These are phyloP conservation scores for Teratosphaeria zuluensis DNA, from an alignment of 2,329 filamentous ascomycete species.

Conservation along the genomic window DNA sequence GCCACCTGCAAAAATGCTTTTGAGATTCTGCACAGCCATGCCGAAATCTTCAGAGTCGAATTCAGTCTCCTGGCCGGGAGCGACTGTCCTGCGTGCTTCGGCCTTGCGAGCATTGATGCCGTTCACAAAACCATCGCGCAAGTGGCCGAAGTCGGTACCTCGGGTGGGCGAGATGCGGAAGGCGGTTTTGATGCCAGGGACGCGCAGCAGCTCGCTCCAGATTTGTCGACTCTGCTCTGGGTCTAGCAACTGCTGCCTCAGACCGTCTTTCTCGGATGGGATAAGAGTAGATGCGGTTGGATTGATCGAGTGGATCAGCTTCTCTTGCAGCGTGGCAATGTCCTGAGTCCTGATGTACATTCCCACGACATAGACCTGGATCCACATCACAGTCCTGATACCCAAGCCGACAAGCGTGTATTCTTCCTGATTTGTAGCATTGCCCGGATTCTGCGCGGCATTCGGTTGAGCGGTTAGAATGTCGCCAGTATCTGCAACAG, in stretches of 20 bases:
- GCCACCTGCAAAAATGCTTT: slow-evolving; percentile 65
- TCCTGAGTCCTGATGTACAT: slow-evolving; percentile 82
- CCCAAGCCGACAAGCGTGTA: slow-evolving; percentile 86
- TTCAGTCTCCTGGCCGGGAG: slow-evolving; percentile 30
- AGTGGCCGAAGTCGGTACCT: slow-evolving; percentile 87
- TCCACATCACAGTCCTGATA: slow-evolving; percentile 77
- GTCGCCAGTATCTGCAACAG: slow-evolving; percentile 5
- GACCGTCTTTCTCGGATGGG: slow-evolving; percentile 64
- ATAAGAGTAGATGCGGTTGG: slow-evolving; percentile 73
- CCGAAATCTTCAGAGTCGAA: slow-evolving; percentile 70
- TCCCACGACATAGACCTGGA: slow-evolving; percentile 91
- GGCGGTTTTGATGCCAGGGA: slow-evolving; percentile 60
- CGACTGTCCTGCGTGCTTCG: slow-evolving; percentile 38
- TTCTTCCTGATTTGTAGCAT: slow-evolving; percentile 44
- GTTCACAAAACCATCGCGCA: slow-evolving; percentile 84
- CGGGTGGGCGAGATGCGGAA: slow-evolving; percentile 82
- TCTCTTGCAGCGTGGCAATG: slow-evolving; percentile 67
- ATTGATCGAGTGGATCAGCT: slow-evolving; percentile 67
- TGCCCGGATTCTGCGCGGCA: slow-evolving; percentile 21
- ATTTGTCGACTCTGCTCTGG: slow-evolving; percentile 57
- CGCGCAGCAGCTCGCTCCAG: slow-evolving; percentile 62
- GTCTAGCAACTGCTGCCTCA: slow-evolving; percentile 62
- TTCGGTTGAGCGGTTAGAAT: slow-evolving; percentile 14
- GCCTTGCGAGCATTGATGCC: slow-evolving; percentile 67
- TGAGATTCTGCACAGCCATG: slow-evolving; percentile 64